Percentiles rank a stretch among this genome's conserved stretches.
These are phyloP conservation scores for Anastatica hierochuntica DNA, from an alignment of 345 rosid species.

Conservation along the genomic window DNA sequence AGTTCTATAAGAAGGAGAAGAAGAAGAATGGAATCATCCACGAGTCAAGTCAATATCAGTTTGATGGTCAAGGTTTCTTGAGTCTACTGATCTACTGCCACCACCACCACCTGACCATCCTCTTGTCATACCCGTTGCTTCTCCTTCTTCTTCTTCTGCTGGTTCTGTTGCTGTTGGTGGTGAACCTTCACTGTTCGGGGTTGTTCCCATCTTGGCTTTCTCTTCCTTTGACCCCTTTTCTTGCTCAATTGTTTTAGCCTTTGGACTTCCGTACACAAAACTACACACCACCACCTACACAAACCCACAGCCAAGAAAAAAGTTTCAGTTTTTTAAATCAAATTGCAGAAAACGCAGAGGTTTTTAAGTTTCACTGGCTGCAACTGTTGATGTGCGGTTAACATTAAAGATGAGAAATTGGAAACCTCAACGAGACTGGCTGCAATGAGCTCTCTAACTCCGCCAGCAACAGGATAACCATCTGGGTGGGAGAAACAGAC, in stretches of 20 bases:
- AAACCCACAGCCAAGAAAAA: background rate
- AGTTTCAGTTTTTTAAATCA: background rate
- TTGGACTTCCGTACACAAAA: constrained; percentile 57
- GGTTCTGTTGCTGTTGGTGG: constrained; percentile 32
- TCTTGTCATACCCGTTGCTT: background rate
- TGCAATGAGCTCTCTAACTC: no score
- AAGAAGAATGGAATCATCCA: constrained; percentile 50
- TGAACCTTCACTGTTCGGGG: constrained; percentile 20
- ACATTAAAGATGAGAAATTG: no score
- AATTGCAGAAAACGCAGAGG: no score
- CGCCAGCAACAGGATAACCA: no score
- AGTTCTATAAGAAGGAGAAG: constrained; percentile 27
- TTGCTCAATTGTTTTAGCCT: constrained; percentile 22
- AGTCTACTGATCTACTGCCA: constrained; percentile 15
- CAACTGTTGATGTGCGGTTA: no score
- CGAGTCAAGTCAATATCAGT: constrained; percentile 67
- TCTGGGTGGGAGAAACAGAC: no score
- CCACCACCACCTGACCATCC: constrained; percentile 46
- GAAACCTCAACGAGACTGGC: no score
- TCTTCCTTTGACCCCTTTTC: constrained; percentile 16
- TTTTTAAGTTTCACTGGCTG: background rate
- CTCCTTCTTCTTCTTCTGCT: background rate
- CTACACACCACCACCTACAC: constrained; percentile 85
- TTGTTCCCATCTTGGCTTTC: background rate
- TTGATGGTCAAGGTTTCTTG: constrained; percentile 33